Percentiles rank a stretch among this genome's conserved stretches.
phyloP scores from a whole-genome alignment of 2,329 filamentous ascomycete genomes.

The Phialocephala sp. region DNA sequence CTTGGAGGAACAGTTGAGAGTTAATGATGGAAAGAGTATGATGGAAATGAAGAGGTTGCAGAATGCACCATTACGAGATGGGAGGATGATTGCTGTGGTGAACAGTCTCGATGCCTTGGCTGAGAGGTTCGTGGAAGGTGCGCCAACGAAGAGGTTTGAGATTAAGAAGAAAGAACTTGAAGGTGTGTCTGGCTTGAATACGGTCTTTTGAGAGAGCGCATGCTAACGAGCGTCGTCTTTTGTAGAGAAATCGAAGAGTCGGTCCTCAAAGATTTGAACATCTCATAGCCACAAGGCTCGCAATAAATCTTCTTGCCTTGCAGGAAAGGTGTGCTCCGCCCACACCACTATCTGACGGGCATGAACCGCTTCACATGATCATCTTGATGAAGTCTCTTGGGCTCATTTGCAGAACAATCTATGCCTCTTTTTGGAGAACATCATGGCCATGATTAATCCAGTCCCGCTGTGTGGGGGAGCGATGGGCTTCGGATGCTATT shows the following conservation, averaged over 20 bases:
- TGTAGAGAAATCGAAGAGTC: slow-evolving; percentile 34
- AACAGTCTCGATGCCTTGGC: slow-evolving; percentile 54
- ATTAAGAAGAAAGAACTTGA: slow-evolving; percentile 46
- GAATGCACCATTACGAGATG: slow-evolving; percentile 51
- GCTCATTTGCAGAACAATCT: no score
- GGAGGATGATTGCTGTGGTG: slow-evolving; percentile 52
- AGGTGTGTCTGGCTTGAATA: slow-evolving; percentile 27
- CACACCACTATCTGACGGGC: no score
- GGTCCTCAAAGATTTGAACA: slow-evolving; percentile 34
- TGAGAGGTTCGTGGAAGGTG: slow-evolving; percentile 55
- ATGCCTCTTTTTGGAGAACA: no score
- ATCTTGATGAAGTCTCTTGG: no score
- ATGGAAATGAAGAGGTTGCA: slow-evolving; percentile 57
- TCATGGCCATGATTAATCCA: no score
- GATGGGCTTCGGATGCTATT: no score
- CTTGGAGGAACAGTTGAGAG: slow-evolving; percentile 48
- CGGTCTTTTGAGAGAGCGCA: slow-evolving; percentile 1
- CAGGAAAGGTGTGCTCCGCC: no score
- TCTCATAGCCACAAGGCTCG: no score
- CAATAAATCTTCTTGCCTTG: no score
- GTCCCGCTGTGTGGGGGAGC: no score
- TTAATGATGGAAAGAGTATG: slow-evolving; percentile 58
- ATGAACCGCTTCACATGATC: no score
- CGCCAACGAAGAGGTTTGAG: slow-evolving; percentile 51
- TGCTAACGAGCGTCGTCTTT: not conserved